A percentile compares a stretch with the other conserved stretches of the same genome.
phyloP scores from a whole-genome alignment of 176 grass and related monocot genomes.

The Melocanna baccifera region DNA sequence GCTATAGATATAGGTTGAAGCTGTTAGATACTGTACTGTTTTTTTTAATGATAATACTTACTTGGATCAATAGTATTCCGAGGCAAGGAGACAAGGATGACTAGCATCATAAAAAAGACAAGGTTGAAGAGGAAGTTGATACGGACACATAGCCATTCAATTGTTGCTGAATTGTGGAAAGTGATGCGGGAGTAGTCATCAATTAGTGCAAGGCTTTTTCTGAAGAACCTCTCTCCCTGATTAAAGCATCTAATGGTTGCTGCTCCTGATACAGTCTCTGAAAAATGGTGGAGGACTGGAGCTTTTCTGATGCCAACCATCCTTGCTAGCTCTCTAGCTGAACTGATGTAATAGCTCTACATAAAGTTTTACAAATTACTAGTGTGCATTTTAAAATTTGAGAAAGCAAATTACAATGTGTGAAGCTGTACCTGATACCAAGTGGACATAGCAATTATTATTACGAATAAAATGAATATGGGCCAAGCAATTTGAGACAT shows the following conservation, averaged over 20 bases:
- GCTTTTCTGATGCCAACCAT: constrained; percentile 90
- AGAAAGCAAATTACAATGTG: constrained; percentile 1
- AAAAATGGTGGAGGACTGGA: constrained; percentile 86
- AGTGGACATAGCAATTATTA: constrained; percentile 62
- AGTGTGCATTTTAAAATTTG: background rate
- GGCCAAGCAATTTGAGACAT: constrained; percentile 94
- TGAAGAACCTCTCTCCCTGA: constrained; percentile 64
- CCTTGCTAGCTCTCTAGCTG: constrained; percentile 82
- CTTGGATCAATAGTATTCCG: constrained; percentile 65
- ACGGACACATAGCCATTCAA: constrained; percentile 89
- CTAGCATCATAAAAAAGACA: constrained; percentile 66
- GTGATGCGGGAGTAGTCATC: constrained; percentile 83
- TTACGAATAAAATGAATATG: constrained; percentile 73
- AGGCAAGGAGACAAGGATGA: constrained; percentile 72
- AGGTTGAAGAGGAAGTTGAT: constrained; percentile 91
- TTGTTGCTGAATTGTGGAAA: constrained; percentile 84
- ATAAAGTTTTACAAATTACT: constrained; percentile 34
- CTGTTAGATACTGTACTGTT: background rate
- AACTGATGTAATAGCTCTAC: constrained; percentile 78
- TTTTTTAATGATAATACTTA: constrained; percentile 34
- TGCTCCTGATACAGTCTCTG: constrained; percentile 76
- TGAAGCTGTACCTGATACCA: constrained; percentile 75
- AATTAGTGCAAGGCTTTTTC: constrained; percentile 55
- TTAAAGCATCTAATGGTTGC: constrained; percentile 84
- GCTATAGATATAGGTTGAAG: background rate